Evolutionary conservation across 768 basidiomycete genomes (phyloP), one percentile per base, ranked within the genome.

Genomic region (Xerocomus spinulosus): DNA sequence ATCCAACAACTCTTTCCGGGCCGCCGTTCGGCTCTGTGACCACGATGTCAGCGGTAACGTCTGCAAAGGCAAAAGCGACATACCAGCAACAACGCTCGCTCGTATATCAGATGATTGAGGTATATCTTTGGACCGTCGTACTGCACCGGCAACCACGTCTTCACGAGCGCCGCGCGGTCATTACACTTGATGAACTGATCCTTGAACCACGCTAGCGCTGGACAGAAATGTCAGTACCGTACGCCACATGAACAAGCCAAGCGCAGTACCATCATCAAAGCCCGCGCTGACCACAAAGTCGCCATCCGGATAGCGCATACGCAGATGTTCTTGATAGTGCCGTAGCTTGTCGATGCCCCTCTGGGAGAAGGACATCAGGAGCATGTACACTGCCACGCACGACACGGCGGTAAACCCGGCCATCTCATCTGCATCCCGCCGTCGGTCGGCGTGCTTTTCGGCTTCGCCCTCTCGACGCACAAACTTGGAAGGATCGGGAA

Each of bases 171-270:
- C 15, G 91, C 90, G 33, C 94, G 88, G 49, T 95, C 92, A 59
- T 90, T 89, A 60, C 92, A 95, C 63, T 94, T 93, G 59, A 93
- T 82, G 66, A 96, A 99, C 53, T 92, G 86, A 12, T 85, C 83
- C 61, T 87, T 89, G 71, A 96, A 93, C 94, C 93, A 99, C 44
- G 81, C 69, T 30, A 90, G 70, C 6, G 89, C 89, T 91, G 39
- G 23, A 28, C 30, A 3, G 26, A 47, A 17, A 7, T 1, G 3
- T 52, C 26, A 39, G 49, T 46, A 26, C 48, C 53, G 13, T 59
- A 49, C 42, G 45, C 42, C 41, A 40, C 25, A 30, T 15, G n/a
- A 21, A 8, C 37, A 26, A 20, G 4, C 24, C 3, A 37, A n/a
- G 12, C 4, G 64, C 63, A 8, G 4, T 36, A 89, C 88, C 87